Conservation (phyloP, 2,329 filamentous ascomycete species). For the Penicillium palitans region DNA sequence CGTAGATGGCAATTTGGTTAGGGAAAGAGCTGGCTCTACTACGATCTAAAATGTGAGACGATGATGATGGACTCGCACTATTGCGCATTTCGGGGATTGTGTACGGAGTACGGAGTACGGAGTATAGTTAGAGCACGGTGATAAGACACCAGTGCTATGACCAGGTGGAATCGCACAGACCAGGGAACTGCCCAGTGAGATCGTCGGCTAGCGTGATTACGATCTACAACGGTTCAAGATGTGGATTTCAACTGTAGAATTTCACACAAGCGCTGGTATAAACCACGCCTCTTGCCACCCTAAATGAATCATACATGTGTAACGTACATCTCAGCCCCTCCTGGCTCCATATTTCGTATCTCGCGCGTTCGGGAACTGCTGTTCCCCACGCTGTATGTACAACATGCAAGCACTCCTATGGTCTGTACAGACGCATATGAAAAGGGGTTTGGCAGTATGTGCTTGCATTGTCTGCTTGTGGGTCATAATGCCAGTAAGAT, state of each 20-base stretch:
- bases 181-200: not conserved
- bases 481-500: not conserved
- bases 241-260: slow-evolving; percentile 9
- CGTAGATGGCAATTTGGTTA: not conserved
- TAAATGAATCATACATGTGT: slow-evolving; percentile 6
- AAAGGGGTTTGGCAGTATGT: not conserved
- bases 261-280: not conserved
- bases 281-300: not conserved
- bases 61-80: not conserved
- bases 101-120: no score
- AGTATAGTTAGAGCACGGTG: not conserved
- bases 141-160: not conserved
- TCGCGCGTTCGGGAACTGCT: not conserved
- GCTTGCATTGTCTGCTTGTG: not conserved
- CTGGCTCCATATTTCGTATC: not conserved
- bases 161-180: not conserved
- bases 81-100: not conserved
- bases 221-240: slow-evolving; percentile 17
- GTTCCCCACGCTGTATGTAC: not conserved
- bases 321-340: not conserved
- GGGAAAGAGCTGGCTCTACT: not conserved
- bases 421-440: not conserved
- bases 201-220: slow-evolving; percentile 16
- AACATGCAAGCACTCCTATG: not conserved
- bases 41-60: not conserved